These are phyloP conservation scores for Hypoxylon trugodes DNA, from an alignment of 495 filamentous ascomycete species.

Conservation along the genomic window DNA sequence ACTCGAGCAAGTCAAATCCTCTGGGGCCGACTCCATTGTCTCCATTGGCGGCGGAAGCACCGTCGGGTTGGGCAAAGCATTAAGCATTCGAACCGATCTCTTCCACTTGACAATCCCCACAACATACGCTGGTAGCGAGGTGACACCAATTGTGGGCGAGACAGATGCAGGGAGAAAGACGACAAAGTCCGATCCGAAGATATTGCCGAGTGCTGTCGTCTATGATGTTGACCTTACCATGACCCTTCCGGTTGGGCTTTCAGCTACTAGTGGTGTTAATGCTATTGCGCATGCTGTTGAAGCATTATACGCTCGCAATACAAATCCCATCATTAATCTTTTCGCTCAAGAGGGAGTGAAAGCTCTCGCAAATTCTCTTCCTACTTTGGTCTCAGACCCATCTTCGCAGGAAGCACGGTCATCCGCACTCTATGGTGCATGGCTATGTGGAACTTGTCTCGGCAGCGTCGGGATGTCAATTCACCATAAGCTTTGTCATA, in stretches of 20 bases:
- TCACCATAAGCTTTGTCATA: slow-evolving; percentile 77
- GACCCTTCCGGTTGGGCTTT: slow-evolving; percentile 67
- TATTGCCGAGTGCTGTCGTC: slow-evolving; percentile 71
- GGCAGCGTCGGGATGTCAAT: slow-evolving; percentile 74
- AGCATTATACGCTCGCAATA: slow-evolving; percentile 71
- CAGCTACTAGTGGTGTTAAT: slow-evolving; percentile 72
- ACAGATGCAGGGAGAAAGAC: slow-evolving; percentile 70
- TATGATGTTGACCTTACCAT: slow-evolving; percentile 76
- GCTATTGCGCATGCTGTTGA: slow-evolving; percentile 76
- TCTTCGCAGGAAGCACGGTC: slow-evolving; percentile 59
- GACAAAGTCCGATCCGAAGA: slow-evolving; percentile 70
- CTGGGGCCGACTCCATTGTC: slow-evolving; percentile 53
- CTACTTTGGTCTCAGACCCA: slow-evolving; percentile 62
- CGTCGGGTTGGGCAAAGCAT: slow-evolving; percentile 72
- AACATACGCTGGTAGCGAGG: slow-evolving; percentile 75
- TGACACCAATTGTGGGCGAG: slow-evolving; percentile 74
- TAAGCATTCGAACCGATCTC: slow-evolving; percentile 69
- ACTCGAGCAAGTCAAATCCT: slow-evolving; percentile 53
- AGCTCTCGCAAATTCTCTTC: slow-evolving; percentile 63
- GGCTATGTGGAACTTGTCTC: slow-evolving; percentile 70
- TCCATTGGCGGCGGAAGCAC: slow-evolving; percentile 74
- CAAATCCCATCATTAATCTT: slow-evolving; percentile 66
- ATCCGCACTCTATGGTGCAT: slow-evolving; percentile 70
- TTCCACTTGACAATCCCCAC: slow-evolving; percentile 74
- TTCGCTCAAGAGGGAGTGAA: slow-evolving; percentile 66